Percentiles rank a stretch among this genome's conserved stretches.
Conservation (phyloP, 2,329 filamentous ascomycete genomes). For the Fusarium odoratissimum region DNA sequence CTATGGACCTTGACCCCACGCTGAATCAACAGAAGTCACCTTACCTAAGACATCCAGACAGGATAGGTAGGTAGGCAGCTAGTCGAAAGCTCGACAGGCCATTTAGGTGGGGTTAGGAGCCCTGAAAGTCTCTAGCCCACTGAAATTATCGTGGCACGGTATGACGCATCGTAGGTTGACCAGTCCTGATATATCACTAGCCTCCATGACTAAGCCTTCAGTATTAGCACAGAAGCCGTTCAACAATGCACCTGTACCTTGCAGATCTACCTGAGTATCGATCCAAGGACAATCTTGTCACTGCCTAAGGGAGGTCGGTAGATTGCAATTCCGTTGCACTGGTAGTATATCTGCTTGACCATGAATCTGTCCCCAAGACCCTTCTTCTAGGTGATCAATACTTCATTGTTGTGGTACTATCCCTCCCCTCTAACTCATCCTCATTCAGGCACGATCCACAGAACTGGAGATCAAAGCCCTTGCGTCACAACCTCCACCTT, state of each 20-base stretch:
- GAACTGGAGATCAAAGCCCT: constrained; percentile 28
- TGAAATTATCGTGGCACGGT: neutral
- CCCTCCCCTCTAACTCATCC: neutral
- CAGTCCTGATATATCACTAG: neutral
- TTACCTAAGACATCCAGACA: constrained; percentile 17
- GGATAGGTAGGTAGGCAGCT: neutral
- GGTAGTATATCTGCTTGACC: neutral
- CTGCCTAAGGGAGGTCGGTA: neutral
- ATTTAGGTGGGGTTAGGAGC: constrained; percentile 38
- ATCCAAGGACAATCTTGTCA: neutral
- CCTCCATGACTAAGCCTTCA: neutral
- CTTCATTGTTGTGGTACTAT: neutral
- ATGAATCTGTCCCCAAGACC: neutral
- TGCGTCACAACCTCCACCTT: constrained; percentile 40
- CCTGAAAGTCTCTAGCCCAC: constrained; percentile 25
- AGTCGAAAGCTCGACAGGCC: constrained; percentile 11
- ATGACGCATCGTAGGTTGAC: constrained; percentile 26
- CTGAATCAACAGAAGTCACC: constrained; percentile 28
- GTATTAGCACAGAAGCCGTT: neutral
- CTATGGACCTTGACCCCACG: constrained; percentile 37
- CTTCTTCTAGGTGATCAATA: neutral
- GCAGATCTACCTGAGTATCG: constrained; percentile 1
- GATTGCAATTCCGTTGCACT: neutral
- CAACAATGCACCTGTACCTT: constrained; percentile 21
- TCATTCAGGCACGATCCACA: constrained; percentile 27